Evolutionary conservation across 2,329 filamentous ascomycete species (phyloP).

Genomic region (Stylonectria norvegica): DNA sequence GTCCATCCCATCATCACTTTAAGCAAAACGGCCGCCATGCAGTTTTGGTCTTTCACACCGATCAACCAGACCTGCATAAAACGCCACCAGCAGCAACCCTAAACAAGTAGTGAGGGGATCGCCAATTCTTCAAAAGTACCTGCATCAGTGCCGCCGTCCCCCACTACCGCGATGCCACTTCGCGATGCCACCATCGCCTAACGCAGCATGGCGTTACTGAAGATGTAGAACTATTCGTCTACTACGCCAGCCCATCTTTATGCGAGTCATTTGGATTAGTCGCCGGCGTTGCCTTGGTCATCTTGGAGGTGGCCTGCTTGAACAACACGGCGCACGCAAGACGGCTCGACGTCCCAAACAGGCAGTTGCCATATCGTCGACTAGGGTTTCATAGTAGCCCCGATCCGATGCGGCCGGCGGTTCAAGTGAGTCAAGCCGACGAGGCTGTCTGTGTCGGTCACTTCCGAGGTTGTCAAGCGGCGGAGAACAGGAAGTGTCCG

Average conservation of each 20-base stretch:
- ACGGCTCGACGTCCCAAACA: conserved; percentile 18
- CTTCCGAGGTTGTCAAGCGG: conserved; percentile 5
- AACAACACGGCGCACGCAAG: conserved; percentile 10
- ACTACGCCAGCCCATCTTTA: not conserved
- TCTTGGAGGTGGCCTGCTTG: conserved; percentile 3
- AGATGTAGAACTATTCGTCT: not conserved
- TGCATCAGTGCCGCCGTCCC: not conserved
- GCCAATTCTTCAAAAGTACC: not conserved
- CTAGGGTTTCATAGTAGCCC: conserved; percentile 1
- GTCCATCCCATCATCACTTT: conserved; percentile 4
- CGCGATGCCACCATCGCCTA: not conserved
- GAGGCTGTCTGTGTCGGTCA: conserved; percentile 6
- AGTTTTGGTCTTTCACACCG: too few species aligned
- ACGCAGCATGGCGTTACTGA: not conserved
- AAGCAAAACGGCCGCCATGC: too few species aligned
- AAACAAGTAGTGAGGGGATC: too few species aligned
- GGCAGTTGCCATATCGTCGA: conserved; percentile 17
- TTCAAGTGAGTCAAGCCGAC: too few species aligned
- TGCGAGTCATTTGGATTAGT: conserved; percentile 1
- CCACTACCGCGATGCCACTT: not conserved
- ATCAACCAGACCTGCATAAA: too few species aligned
- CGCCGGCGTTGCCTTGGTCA: conserved; percentile 1
- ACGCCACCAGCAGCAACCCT: too few species aligned
- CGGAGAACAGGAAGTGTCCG: conserved; percentile 7
- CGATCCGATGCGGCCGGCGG: too few species aligned